phyloP scores from a whole-genome alignment of 306 rosid species.

The Castanea mollissima region DNA sequence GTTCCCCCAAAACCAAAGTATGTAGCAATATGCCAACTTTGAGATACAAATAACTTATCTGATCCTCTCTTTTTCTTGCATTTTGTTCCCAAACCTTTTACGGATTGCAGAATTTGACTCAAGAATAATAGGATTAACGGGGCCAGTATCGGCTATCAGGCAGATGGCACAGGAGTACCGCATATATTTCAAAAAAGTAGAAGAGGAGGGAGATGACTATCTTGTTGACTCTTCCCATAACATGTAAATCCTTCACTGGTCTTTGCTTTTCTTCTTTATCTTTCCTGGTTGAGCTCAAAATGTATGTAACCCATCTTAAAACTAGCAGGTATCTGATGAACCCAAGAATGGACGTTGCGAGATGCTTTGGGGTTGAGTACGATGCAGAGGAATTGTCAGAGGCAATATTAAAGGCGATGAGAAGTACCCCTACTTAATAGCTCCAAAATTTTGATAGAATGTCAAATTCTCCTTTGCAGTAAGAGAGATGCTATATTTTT shows the following conservation, averaged over 20 bases:
- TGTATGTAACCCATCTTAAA: slow-evolving; percentile 16
- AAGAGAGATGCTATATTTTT: background rate
- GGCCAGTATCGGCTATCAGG: slow-evolving; percentile 70
- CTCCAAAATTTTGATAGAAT: slow-evolving; percentile 5
- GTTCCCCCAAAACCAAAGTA: slow-evolving; percentile 12
- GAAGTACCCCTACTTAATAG: slow-evolving; percentile 33
- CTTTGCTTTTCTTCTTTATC: background rate
- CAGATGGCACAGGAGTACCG: slow-evolving; percentile 93
- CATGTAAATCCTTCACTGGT: slow-evolving; percentile 52
- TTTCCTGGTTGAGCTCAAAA: slow-evolving; percentile 16
- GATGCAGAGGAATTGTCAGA: slow-evolving; percentile 63
- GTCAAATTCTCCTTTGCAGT: background rate
- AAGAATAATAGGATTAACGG: slow-evolving; percentile 75
- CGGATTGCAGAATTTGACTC: slow-evolving; percentile 69
- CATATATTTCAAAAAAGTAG: slow-evolving; percentile 67
- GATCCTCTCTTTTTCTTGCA: slow-evolving; percentile 5
- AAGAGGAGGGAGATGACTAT: slow-evolving; percentile 87
- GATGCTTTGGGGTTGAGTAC: slow-evolving; percentile 85
- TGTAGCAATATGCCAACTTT: slow-evolving; percentile 2
- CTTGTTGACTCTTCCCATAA: slow-evolving; percentile 84
- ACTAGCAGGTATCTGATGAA: slow-evolving; percentile 76
- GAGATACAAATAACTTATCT: background rate
- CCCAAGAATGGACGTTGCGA: slow-evolving; percentile 79
- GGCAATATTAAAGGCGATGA: slow-evolving; percentile 55
- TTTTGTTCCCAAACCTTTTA: slow-evolving; percentile 1